Evolutionary conservation across 2,329 filamentous ascomycete species (phyloP).

Genomic region (Zasmidium citrigriseum): DNA sequence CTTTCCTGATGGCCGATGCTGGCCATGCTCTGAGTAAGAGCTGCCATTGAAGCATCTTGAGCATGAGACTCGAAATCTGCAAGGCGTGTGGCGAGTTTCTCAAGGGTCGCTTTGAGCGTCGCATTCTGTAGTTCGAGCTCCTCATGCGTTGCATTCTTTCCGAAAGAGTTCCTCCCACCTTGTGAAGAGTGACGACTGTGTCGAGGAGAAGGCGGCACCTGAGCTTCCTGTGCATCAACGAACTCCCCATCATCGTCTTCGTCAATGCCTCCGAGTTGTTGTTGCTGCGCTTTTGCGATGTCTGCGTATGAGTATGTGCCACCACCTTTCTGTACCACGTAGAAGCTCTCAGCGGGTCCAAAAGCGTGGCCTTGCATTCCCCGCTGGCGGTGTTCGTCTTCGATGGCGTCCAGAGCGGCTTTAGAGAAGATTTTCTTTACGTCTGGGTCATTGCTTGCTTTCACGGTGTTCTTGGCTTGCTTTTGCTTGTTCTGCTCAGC

Average conservation of each 20-base stretch:
- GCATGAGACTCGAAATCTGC: slow-evolving; percentile 91
- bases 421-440: slow-evolving; percentile 81
- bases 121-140: slow-evolving; percentile 88
- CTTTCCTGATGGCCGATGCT: slow-evolving; percentile 41
- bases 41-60: slow-evolving; percentile 71
- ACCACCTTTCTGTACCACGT: slow-evolving; percentile 88
- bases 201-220: slow-evolving; percentile 43
- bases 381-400: slow-evolving; percentile 56
- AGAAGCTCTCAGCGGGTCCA: slow-evolving; percentile 71
- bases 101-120: slow-evolving; percentile 79
- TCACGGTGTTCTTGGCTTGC: slow-evolving; percentile 33
- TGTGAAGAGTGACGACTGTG: slow-evolving; percentile 43
- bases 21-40: slow-evolving; percentile 77
- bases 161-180: slow-evolving; percentile 39
- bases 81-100: slow-evolving; percentile 83
- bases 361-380: slow-evolving; percentile 56
- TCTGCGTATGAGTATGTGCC: slow-evolving; percentile 92
- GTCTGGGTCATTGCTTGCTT: slow-evolving; percentile 58
- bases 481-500: slow-evolving; percentile 29
- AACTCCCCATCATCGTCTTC: slow-evolving; percentile 77
- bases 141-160: slow-evolving; percentile 69
- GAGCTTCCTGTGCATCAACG: slow-evolving; percentile 78
- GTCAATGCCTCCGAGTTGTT: slow-evolving; percentile 41
- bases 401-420: slow-evolving; percentile 77
- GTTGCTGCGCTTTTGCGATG: slow-evolving; percentile 56